Conservation (phyloP, 148 eudicot species). For the Rhododendron ovatum region DNA sequence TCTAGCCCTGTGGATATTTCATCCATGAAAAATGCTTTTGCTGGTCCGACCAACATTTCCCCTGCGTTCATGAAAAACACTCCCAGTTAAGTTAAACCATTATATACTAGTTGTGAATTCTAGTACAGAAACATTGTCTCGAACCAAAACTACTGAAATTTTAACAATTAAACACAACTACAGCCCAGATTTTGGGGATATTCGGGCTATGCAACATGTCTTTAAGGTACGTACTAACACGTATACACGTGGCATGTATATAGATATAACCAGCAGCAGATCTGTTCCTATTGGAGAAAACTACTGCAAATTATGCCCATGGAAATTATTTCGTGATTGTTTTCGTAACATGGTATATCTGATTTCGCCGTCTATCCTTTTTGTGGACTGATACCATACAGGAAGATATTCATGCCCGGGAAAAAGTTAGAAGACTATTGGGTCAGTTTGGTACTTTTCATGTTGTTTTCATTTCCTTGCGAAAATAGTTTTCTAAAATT, state of each 20-base stretch:
- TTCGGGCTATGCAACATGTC: neutral
- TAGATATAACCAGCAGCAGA: neutral
- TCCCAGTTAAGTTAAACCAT: neutral
- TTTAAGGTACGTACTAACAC: neutral
- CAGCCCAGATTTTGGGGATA: neutral
- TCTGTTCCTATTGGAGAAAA: neutral
- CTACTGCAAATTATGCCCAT: neutral
- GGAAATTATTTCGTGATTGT: neutral
- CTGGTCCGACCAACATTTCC: slow-evolving; percentile 40
- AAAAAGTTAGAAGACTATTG: neutral
- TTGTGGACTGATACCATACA: neutral
- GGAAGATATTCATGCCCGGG: neutral
- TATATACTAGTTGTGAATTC: neutral
- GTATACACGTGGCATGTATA: neutral
- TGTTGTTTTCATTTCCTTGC: neutral
- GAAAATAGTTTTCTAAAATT: neutral
- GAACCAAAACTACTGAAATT: neutral
- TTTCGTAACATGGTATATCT: neutral
- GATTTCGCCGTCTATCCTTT: neutral
- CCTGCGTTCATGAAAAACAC: slow-evolving; percentile 10
- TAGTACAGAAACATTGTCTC: neutral
- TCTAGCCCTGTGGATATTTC: slow-evolving; percentile 39
- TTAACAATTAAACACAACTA: neutral
- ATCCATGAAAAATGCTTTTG: slow-evolving; percentile 38
- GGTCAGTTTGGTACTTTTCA: neutral